These are phyloP conservation scores for Senna tora DNA, from an alignment of 306 rosid species.

Conservation along the genomic window DNA sequence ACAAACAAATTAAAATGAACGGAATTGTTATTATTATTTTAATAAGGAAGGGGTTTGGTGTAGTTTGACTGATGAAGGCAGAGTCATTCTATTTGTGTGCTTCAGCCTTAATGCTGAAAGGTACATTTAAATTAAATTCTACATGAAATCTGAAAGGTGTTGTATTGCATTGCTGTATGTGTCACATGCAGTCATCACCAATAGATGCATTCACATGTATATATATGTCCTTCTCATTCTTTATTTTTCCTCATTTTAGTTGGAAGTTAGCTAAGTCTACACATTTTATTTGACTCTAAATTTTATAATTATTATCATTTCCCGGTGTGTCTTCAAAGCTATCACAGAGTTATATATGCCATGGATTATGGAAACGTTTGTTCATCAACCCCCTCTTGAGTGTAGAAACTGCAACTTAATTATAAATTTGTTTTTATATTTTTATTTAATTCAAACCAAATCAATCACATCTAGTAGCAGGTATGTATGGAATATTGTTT, in stretches of 20 bases:
- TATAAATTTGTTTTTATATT: background rate
- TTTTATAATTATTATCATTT: conserved; percentile 10
- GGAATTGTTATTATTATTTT: too few relatives aligned
- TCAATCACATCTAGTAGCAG: background rate
- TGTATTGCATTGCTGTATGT: too few relatives aligned
- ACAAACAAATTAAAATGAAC: too few relatives aligned
- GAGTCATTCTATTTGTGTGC: conserved; percentile 17
- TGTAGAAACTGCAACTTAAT: background rate
- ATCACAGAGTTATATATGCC: conserved; percentile 28
- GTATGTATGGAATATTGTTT: background rate
- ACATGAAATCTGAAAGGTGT: conserved; percentile 15
- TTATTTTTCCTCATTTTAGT: too few relatives aligned
- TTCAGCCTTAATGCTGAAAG: conserved; percentile 17
- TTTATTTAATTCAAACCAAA: too few relatives aligned
- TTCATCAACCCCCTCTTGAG: background rate
- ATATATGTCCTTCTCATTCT: background rate
- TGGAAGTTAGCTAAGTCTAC: background rate
- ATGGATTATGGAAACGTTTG: conserved; percentile 43
- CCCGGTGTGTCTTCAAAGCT: conserved; percentile 15
- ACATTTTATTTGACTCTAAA: conserved; percentile 34
- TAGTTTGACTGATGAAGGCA: conserved; percentile 25
- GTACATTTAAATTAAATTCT: conserved; percentile 29
- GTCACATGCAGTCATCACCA: conserved; percentile 36
- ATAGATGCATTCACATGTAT: conserved; percentile 49
- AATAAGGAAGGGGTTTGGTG: background rate